Evolutionary conservation across 148 eudicot species (phyloP).

Genomic region (Spergularia marina): DNA sequence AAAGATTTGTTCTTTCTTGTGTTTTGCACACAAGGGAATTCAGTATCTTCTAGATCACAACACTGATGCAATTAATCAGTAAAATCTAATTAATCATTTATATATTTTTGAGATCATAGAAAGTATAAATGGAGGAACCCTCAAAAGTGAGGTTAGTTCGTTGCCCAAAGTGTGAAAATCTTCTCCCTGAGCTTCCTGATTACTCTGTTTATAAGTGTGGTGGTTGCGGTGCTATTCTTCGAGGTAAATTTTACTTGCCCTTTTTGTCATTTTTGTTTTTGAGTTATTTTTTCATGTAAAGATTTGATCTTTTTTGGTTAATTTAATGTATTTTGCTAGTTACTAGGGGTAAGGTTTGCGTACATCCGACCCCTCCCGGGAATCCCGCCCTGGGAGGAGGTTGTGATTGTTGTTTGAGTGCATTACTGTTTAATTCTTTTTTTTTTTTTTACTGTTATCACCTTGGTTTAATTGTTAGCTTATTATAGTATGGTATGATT

Average conservation of each 20-base stretch:
- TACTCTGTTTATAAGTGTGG: constrained; percentile 86
- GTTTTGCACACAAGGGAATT: background rate
- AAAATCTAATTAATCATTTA: background rate
- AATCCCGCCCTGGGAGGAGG: background rate
- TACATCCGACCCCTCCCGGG: constrained; percentile 5
- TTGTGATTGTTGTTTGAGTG: background rate
- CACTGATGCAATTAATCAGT: constrained; percentile 9
- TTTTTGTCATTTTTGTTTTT: background rate
- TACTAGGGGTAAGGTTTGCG: background rate
- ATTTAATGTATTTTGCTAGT: background rate
- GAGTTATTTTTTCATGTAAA: constrained; percentile 10
- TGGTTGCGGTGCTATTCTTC: constrained; percentile 88
- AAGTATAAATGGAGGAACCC: constrained; percentile 53
- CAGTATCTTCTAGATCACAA: constrained; percentile 15
- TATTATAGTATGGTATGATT: constrained; percentile 17
- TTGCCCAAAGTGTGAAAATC: constrained; percentile 80
- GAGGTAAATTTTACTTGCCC: constrained; percentile 45
- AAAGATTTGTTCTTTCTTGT: constrained; percentile 16
- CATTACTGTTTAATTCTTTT: constrained; percentile 3
- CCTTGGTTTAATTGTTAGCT: constrained; percentile 3
- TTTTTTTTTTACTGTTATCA: no score
- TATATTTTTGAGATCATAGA: background rate
- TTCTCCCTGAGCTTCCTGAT: constrained; percentile 75
- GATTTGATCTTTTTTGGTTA: constrained; percentile 10
- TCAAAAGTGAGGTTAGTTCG: constrained; percentile 66